Evolutionary conservation across 345 rosid genomes (phyloP), one percentile per base, ranked within the genome.

Genomic region (Euphorbia pulcherrima): DNA sequence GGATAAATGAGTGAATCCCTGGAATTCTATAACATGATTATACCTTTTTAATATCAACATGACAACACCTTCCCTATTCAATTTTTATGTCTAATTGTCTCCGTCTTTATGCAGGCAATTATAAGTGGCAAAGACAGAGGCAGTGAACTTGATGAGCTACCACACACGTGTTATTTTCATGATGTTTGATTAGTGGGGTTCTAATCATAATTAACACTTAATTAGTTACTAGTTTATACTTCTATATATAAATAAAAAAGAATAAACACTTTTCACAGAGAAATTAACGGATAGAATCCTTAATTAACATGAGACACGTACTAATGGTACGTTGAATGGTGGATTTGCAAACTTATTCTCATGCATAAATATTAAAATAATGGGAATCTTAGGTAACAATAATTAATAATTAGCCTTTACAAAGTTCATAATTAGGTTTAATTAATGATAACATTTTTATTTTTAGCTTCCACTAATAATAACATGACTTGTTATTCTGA

Each of bases 401-500:
- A n/a, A n/a, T n/a, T n/a, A n/a, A n/a, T n/a, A n/a, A n/a, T n/a
- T n/a, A n/a, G n/a, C n/a, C n/a, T n/a, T n/a, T n/a, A n/a, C n/a
- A n/a, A n/a, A n/a, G n/a, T n/a, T n/a, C n/a, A n/a, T n/a, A n/a
- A n/a, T n/a, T n/a, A n/a, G n/a, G n/a, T n/a, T n/a, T n/a, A n/a
- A n/a, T n/a, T n/a, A n/a, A n/a, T n/a, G n/a, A n/a, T n/a, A n/a
- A n/a, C n/a, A n/a, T n/a, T n/a, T n/a, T n/a, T n/a, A n/a, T n/a
- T n/a, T n/a, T n/a, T 28, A 16, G 33, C 33, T 58, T 28, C 40
- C 39, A 21, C 5, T 24, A 56, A 24, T 1, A 6, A 24, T 27
- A 28, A 58, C 62, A 58, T 58, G 62, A 58, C 62, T 28, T 16
- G 6, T 58, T 58, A 58, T 58, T 58, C 62, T 58, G 39, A 28